phyloP scores from a whole-genome alignment of 1,284 basidiomycete species.

The Afroboletus lepidellus region DNA sequence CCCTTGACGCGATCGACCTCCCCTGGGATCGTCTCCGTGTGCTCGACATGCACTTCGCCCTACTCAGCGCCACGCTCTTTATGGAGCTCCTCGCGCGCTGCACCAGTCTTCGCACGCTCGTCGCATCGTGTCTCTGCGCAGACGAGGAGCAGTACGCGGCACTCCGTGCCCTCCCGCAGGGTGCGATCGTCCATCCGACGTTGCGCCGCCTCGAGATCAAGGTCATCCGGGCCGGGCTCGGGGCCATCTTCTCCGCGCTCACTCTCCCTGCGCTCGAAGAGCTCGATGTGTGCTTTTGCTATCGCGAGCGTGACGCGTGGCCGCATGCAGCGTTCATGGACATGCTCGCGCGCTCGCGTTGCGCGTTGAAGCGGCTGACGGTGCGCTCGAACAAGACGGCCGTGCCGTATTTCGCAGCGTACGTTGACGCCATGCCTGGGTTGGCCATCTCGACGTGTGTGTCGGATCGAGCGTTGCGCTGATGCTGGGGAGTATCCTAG shows the following conservation, averaged over 20 bases:
- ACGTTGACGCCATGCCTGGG: constrained; percentile 21
- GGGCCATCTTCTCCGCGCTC: constrained; percentile 18
- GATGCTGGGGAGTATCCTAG: not conserved
- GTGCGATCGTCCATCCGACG: constrained; percentile 17
- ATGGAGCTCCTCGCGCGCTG: constrained; percentile 28
- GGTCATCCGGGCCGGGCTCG: constrained; percentile 28
- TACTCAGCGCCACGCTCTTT: constrained; percentile 25
- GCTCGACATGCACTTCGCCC: constrained; percentile 30
- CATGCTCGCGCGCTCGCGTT: constrained; percentile 27
- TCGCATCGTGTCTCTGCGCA: constrained; percentile 26
- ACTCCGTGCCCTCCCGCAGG: constrained; percentile 12
- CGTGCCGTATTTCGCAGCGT: constrained; percentile 22
- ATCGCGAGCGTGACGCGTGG: constrained; percentile 29
- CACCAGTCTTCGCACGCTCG: constrained; percentile 18
- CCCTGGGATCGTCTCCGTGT: constrained; percentile 29
- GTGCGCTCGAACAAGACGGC: constrained; percentile 28
- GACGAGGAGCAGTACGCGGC: constrained; percentile 13
- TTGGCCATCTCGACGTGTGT: constrained; percentile 21
- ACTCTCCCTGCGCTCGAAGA: constrained; percentile 32
- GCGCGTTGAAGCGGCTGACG: constrained; percentile 20
- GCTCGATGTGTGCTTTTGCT: constrained; percentile 33
- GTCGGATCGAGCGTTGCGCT: not conserved
- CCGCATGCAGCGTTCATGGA: constrained; percentile 28
- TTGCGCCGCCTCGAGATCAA: constrained; percentile 32
- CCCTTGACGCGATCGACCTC: constrained; percentile 24